Evolutionary conservation across 768 basidiomycete genomes (phyloP).

Genomic region (Agaricus sinodeliciosus): DNA sequence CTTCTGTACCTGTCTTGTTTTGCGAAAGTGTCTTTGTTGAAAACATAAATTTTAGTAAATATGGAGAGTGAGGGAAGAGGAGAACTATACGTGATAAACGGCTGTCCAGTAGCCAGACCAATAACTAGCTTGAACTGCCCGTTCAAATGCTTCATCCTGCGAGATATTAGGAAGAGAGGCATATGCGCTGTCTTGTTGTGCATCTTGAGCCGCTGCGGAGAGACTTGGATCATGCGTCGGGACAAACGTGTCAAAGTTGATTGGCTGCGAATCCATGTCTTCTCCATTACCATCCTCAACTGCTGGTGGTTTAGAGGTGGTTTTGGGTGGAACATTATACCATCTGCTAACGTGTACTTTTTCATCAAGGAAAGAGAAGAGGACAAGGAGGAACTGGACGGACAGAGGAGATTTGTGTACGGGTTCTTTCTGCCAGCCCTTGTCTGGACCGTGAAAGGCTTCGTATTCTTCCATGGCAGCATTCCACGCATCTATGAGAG

Average conservation of each 20-base stretch:
- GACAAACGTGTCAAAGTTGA: conserved; percentile 66
- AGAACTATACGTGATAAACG: conserved; percentile 61
- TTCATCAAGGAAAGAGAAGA: neutral
- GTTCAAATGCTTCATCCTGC: conserved; percentile 71
- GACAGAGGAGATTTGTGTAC: conserved; percentile 70
- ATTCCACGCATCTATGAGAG: conserved; percentile 78
- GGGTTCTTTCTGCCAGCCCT: conserved; percentile 67
- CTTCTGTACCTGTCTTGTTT: neutral
- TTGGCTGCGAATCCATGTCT: conserved; percentile 49
- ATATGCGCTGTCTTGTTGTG: neutral
- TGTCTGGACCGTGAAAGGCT: conserved; percentile 60
- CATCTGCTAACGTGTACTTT: conserved; percentile 42
- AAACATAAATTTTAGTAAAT: neutral
- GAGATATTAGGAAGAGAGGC: neutral
- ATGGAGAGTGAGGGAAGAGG: neutral
- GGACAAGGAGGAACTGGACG: conserved; percentile 19
- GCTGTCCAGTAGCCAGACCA: conserved; percentile 89
- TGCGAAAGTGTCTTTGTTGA: conserved; percentile 1
- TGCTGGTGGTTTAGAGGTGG: conserved; percentile 16
- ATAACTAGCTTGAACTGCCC: conserved; percentile 75
- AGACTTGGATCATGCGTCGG: conserved; percentile 67
- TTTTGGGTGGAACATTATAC: conserved; percentile 59
- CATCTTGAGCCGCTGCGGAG: conserved; percentile 18
- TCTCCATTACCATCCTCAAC: neutral
- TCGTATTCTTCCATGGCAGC: conserved; percentile 79